Percentiles rank a stretch among this genome's conserved stretches.
Evolutionary conservation across 2,329 filamentous ascomycete species (phyloP).

Genomic region (Talaromyces islandicus): DNA sequence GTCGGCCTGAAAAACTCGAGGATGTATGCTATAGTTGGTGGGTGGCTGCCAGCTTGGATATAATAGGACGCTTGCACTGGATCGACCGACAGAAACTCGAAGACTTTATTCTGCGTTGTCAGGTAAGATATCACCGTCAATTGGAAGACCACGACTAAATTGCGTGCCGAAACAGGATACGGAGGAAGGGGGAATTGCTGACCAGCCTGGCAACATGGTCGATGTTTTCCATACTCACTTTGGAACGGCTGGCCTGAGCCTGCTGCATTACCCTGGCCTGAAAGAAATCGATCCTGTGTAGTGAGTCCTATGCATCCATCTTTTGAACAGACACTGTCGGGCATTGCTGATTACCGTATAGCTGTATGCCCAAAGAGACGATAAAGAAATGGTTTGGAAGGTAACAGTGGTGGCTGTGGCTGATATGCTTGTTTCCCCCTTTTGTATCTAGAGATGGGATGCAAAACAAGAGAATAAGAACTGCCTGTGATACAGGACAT

Average conservation of each 20-base stretch:
- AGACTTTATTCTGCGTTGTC: conserved; percentile 77
- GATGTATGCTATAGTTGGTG: conserved; percentile 99
- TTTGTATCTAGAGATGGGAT: conserved; percentile 47
- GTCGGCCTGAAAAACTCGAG: conserved; percentile 88
- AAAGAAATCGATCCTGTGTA: conserved; percentile 83
- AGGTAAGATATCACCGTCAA: conserved; percentile 42
- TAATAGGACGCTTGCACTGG: conserved; percentile 86
- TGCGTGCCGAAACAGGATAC: conserved; percentile 51
- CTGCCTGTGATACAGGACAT: conserved; percentile 17
- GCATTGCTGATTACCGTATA: conserved; percentile 22
- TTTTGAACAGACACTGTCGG: neutral
- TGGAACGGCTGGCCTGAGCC: conserved; percentile 77
- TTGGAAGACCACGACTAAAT: neutral
- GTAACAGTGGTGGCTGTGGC: conserved; percentile 13
- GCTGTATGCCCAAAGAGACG: conserved; percentile 66
- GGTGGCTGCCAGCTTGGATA: conserved; percentile 86
- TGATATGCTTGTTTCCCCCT: neutral
- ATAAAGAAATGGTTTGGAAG: conserved; percentile 53
- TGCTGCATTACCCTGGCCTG: conserved; percentile 71
- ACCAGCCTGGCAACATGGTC: conserved; percentile 88
- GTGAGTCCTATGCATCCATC: conserved; percentile 41
- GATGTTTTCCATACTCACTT: conserved; percentile 97
- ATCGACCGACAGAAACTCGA: conserved; percentile 78
- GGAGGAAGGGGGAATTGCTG: conserved; percentile 77
- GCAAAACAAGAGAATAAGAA: conserved; percentile 64